Conservation (phyloP, 1,284 basidiomycete genomes). For the Cutaneotrichosporon sp. region DNA sequence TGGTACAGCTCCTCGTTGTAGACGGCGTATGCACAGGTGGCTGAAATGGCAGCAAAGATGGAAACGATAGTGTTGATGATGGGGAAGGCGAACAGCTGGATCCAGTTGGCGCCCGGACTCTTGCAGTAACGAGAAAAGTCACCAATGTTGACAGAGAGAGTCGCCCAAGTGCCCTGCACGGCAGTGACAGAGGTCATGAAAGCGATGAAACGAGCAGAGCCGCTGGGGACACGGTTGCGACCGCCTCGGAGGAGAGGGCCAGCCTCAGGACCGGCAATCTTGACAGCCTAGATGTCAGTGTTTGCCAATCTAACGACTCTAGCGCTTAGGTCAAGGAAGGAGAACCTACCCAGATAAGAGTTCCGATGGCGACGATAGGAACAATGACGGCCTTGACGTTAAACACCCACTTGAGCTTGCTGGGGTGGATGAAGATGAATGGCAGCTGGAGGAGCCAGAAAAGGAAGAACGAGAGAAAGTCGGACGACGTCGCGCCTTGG, state of each 20-base stretch:
- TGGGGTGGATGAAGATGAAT: slow-evolving; percentile 69
- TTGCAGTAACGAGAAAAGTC: slow-evolving; percentile 28
- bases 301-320: slow-evolving; percentile 41
- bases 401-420: slow-evolving; percentile 69
- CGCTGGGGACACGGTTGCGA: slow-evolving; percentile 12
- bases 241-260: slow-evolving; percentile 15
- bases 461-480: slow-evolving; percentile 64
- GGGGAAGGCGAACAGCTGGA: slow-evolving; percentile 23
- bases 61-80: slow-evolving; percentile 31
- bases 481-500: slow-evolving; percentile 50
- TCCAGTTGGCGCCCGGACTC: slow-evolving; percentile 14
- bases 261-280: slow-evolving; percentile 36
- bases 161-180: slow-evolving; percentile 23
- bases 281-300: slow-evolving; percentile 38
- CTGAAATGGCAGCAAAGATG: slow-evolving; percentile 48
- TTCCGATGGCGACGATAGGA: slow-evolving; percentile 64
- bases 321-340: too few species aligned
- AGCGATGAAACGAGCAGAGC: slow-evolving; percentile 18
- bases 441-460: slow-evolving; percentile 63
- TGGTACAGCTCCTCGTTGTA: slow-evolving; percentile 58
- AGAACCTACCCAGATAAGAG: slow-evolving; percentile 62
- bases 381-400: slow-evolving; percentile 63
- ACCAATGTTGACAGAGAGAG: slow-evolving; percentile 24
- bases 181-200: slow-evolving; percentile 26
- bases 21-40: slow-evolving; percentile 36